Conservation (phyloP, 2,329 filamentous ascomycete species). For the Aureobasidium melanogenum region DNA sequence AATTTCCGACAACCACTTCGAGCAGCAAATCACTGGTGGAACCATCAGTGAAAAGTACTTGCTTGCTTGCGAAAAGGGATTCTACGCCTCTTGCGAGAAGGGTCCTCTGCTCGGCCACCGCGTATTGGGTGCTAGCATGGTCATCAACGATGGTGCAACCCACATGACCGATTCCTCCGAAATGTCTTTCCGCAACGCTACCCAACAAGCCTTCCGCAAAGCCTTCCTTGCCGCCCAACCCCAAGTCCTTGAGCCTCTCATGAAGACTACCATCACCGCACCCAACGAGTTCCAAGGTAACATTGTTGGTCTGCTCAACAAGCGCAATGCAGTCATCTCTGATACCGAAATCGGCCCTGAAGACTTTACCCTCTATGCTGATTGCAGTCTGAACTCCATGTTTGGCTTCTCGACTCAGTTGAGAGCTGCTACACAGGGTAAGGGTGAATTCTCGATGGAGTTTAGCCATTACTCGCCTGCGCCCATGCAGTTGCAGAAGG, state of each 20-base stretch:
- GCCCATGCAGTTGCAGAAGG: constrained; percentile 78
- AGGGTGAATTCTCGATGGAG: constrained; percentile 98
- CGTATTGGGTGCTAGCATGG: constrained; percentile 82
- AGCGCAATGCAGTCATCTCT: constrained; percentile 88
- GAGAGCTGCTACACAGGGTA: constrained; percentile 89
- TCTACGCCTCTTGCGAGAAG: constrained; percentile 71
- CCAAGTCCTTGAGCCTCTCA: constrained; percentile 84
- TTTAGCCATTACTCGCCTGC: constrained; percentile 92
- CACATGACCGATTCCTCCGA: constrained; percentile 98
- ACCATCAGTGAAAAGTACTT: constrained; percentile 93
- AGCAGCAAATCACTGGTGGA: constrained; percentile 79
- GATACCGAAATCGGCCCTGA: constrained; percentile 91
- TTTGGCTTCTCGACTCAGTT: constrained; percentile 93
- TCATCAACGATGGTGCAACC: constrained; percentile 91
- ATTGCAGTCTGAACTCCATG: constrained; percentile 94
- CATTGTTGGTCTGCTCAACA: constrained; percentile 90
- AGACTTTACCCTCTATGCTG: constrained; percentile 85
- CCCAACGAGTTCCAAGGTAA: constrained; percentile 97
- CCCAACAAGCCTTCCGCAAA: constrained; percentile 93
- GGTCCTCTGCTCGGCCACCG: constrained; percentile 88
- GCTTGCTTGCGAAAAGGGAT: constrained; percentile 90
- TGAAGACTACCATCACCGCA: constrained; percentile 96
- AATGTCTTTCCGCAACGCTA: constrained; percentile 89
- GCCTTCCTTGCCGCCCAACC: constrained; percentile 75
- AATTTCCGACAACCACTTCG: constrained; percentile 70